Evolutionary conservation across 371 early-diverging fungal species (phyloP), one percentile per base, ranked within the genome.

Genomic region (Conidiobolus incongruus): DNA sequence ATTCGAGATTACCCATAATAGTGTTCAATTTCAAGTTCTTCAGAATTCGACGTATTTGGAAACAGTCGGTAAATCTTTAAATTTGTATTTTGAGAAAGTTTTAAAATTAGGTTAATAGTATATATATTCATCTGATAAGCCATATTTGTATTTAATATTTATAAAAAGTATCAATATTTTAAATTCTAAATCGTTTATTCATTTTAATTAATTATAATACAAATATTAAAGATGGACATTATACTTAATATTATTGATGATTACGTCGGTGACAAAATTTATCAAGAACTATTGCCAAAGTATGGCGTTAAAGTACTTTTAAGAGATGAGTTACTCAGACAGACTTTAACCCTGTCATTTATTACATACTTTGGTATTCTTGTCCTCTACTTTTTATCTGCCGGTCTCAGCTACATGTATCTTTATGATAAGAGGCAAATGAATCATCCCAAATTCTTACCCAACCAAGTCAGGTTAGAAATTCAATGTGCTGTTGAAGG

Each of bases 391-490:
- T 74, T 88, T 39, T 36, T 52, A 34, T 67, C 81, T 17, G 78
- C 89, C 0, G 52, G 67, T 4, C 47, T 79, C 20, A 77, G 81
- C 24, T 94, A 84, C 60, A 67, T 65, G 51, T 51, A 79, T 21
- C 55, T 89, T n/a, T 94, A 77, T 58, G 92, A 94, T 56, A 71
- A 81, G 48, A 68, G 70, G 28, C 77, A 76, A 12, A 72, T 75
- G 68, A 76, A 81, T 58, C 90, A 94, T 52, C 92, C 92, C 12
- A 86, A 86, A 54, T 90, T 74, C 48, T 65, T 94, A 44, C 72
- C 68, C 50, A 80, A 87, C 53, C 95, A 94, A 60, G 70, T 91
- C 40, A 56, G 66, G 22, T 59, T 75, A 49, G 95, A 94, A 54
- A 87, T 92, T 44, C 54, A 54, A 41, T 72, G 83, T 51, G 78